Evolutionary conservation across 192 early-diverging fungal species (phyloP), one percentile per base, ranked within the genome.

Genomic region (Coemansia furcata): DNA sequence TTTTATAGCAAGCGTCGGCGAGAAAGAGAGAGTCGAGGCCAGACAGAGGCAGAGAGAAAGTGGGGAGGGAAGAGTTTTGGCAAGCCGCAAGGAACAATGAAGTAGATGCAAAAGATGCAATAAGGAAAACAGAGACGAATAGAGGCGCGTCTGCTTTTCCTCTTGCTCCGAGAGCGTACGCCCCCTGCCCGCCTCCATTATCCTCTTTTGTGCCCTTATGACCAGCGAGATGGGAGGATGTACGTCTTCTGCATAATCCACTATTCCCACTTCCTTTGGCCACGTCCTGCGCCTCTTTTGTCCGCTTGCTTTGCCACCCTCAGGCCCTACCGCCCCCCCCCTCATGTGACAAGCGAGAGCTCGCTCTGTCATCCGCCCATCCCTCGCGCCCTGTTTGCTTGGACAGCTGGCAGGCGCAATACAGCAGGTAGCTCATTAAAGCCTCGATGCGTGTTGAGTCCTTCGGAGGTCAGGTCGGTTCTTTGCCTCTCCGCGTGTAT

Each of bases 281-380:
- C 40, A 33, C 29, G 14, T 32, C 46, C 46, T 47, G 46, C 46
- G 46, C 46, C 46, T 47, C 46, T 47, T 26, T 40, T 47, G 19
- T 47, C 19, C 46, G 46, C 46, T 19, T 47, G 46, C 29, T 57
- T 57, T 54, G 26, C 50, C 26, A 30, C 54, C 7, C 10, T 30
- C 47, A 19, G 26, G 47, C 47, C 21, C 47, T 50, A 50, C 26
- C 23, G 17, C 17, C 15, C 7, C 10, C 7, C 10, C 26, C 39
- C 50, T 44, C 65, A 58, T 67, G 65, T 67, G 65, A 67, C 65
- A 39, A n/a, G 40, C 32, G 21, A 54, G 50, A 67, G 54, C 15
- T 15, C 15, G 19, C 49, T 50, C 12, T 7, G 54, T 57, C 54
- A 57, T 57, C 30, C 29, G 43, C 11, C 39, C 39, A 4, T 3